Conservation (phyloP, 192 early-diverging fungal species). For the Coemansia nantahalensis region DNA sequence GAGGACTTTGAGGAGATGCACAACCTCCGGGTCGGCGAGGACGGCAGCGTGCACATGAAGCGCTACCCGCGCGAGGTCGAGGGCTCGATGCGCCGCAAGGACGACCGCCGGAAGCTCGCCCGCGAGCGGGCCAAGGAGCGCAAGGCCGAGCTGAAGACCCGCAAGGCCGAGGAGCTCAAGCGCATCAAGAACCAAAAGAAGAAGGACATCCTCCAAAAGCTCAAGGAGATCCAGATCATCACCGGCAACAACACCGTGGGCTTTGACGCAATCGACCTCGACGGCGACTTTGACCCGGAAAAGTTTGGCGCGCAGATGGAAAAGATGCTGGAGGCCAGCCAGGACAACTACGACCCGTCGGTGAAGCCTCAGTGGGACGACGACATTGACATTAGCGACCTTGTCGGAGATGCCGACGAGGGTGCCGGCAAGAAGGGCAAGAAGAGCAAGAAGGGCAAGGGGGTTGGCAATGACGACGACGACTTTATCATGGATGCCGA, state of each 20-base stretch:
- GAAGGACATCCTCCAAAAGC: constrained; percentile 75
- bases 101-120: constrained; percentile 73
- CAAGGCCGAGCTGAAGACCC: constrained; percentile 68
- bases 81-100: constrained; percentile 78
- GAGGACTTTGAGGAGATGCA: constrained; percentile 89
- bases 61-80: constrained; percentile 82
- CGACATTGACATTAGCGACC: constrained; percentile 74
- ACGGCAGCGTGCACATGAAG: constrained; percentile 63
- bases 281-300: constrained; percentile 89
- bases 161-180: constrained; percentile 83
- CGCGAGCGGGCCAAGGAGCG: constrained; percentile 68
- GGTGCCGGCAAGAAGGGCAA: constrained; percentile 8
- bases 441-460: constrained; percentile 31
- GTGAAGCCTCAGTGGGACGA: constrained; percentile 88
- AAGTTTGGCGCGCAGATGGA: constrained; percentile 87
- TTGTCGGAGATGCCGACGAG: constrained; percentile 52
- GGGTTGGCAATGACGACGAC: constrained; percentile 51
- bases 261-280: constrained; percentile 78
- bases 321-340: constrained; percentile 57
- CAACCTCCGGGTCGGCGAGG: constrained; percentile 95
- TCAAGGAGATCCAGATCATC: constrained; percentile 85
- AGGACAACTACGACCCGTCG: constrained; percentile 42
- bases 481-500: constrained; percentile 93
- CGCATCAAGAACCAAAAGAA: constrained; percentile 90
- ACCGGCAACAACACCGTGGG: constrained; percentile 68